A percentile compares a stretch with the other conserved stretches of the same genome.
Conservation (phyloP, 768 basidiomycete species). For the Suillus variegatus region DNA sequence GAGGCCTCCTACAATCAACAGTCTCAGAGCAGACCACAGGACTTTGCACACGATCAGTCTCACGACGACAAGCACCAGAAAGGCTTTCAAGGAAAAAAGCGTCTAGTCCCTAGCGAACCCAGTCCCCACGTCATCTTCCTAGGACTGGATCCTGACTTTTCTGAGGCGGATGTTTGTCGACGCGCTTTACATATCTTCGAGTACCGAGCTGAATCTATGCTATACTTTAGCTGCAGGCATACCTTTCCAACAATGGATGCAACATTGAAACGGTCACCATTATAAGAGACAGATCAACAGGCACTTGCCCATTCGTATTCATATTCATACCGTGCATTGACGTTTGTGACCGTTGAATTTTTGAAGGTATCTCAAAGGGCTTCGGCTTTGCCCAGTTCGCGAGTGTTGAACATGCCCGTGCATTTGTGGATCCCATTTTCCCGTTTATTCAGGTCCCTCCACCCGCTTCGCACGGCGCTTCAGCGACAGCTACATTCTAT, state of each 20-base stretch:
- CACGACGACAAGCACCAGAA: constrained; percentile 51
- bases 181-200: constrained; percentile 35
- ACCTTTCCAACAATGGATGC: constrained; percentile 71
- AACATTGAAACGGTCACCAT: constrained; percentile 88
- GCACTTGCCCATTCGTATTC: constrained; percentile 87
- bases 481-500: constrained; percentile 69
- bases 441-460: constrained; percentile 94
- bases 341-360: constrained; percentile 65
- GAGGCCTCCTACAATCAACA: constrained; percentile 34
- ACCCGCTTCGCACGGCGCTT: constrained; percentile 83
- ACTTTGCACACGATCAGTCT: constrained; percentile 45
- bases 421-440: constrained; percentile 88
- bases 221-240: constrained; percentile 70
- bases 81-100: constrained; percentile 63
- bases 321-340: constrained; percentile 70
- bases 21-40: constrained; percentile 30
- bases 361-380: constrained; percentile 89
- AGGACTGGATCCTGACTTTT: constrained; percentile 89
- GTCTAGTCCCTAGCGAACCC: constrained; percentile 79
- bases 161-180: constrained; percentile 86
- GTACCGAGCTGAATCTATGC: constrained; percentile 38
- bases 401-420: constrained; percentile 80
- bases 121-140: constrained; percentile 95
- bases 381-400: constrained; percentile 97
- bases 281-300: constrained; percentile 95